Evolutionary conservation across 345 rosid species (phyloP), one percentile per base, ranked within the genome.

Genomic region (Euphorbia lathyris): DNA sequence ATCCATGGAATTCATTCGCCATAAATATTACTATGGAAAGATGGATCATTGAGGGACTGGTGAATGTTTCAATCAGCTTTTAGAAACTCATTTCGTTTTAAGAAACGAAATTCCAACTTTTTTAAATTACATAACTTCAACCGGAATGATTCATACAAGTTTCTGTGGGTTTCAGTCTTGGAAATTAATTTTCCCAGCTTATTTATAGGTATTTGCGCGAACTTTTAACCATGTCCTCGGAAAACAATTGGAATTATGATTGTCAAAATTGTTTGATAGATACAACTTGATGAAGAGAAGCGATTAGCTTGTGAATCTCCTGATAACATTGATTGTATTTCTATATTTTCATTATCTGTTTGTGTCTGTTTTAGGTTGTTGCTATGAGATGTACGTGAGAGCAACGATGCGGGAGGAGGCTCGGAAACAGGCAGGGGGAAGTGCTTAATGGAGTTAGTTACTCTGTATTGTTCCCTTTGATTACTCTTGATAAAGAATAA

Each of bases 301-400:
- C 13, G 30, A 43, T 5, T 3, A 23, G 29, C 55, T 26, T 45
- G 5, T 22, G 45, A 26, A 9, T 52, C 11, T 3, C 10, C 34
- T 23, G 20, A 23, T 36, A 13, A 20, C 14, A 60, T 47, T 13
- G 66, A 30, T 17, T 29, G 8, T 38, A 16, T 69, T 9, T 47
- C 12, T 5, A 9, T 23, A 26, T 36, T 20, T 14, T 9, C 43
- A 10, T 59, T 45, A 12, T 22, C 17, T 42, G n/a, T 48, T 30
- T 8, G 9, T 42, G 9, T 55, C 23, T 74, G 29, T 73, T 77
- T 72, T 88, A 96, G 98, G 98, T 23, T 96, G 97, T 80, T 86
- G 97, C 90, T 92, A 90, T 72, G 98, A 92, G 82, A 89, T 96
- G 69, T 96, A 88, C 74, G 97, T 84, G 58, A 87, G 64, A 82